Percentiles rank a stretch among this genome's conserved stretches.
Conservation (phyloP, 805 yeast species). For the Saccharomycopsis fodiens region DNA sequence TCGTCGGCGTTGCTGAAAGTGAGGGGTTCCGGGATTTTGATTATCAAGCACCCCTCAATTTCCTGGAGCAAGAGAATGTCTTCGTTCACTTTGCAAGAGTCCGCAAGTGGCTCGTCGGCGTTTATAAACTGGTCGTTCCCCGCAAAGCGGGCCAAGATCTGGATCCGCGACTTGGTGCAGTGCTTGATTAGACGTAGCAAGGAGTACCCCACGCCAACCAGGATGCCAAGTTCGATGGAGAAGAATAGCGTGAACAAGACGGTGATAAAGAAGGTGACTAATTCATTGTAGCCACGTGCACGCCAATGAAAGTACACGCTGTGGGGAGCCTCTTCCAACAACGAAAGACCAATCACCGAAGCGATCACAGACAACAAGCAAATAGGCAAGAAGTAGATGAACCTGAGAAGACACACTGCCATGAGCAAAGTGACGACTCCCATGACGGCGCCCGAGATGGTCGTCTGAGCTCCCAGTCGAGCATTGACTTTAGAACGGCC, state of each 20-base stretch:
- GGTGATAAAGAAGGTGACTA: slow-evolving; percentile 61
- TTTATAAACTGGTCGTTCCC: slow-evolving; percentile 58
- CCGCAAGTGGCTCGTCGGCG: slow-evolving; percentile 47
- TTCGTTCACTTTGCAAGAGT: slow-evolving; percentile 3
- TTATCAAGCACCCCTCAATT: slow-evolving; percentile 67
- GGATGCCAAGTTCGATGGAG: slow-evolving; percentile 86
- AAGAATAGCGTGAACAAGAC: slow-evolving; percentile 54
- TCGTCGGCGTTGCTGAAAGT: slow-evolving; percentile 84
- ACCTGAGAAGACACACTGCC: slow-evolving; percentile 49
- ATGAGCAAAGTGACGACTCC: slow-evolving; percentile 67
- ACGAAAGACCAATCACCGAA: slow-evolving; percentile 57
- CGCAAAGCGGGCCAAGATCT: slow-evolving; percentile 64
- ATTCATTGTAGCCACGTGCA: slow-evolving; percentile 70
- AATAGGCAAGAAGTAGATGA: slow-evolving; percentile 66
- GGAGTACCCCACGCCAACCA: slow-evolving; percentile 78
- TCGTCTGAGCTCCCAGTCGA: slow-evolving; percentile 79
- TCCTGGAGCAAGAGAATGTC: slow-evolving; percentile 28
- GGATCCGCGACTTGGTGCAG: slow-evolving; percentile 76
- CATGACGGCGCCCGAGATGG: slow-evolving; percentile 76
- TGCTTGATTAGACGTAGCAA: slow-evolving; percentile 72
- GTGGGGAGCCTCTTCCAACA: slow-evolving; percentile 77
- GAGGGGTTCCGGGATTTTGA: slow-evolving; percentile 80
- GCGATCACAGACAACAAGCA: slow-evolving; percentile 78
- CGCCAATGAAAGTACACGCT: slow-evolving; percentile 68
- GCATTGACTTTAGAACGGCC: slow-evolving; percentile 89